Evolutionary conservation across 495 filamentous ascomycete species (phyloP), one percentile per base, ranked within the genome.

Genomic region (Cercophora newfieldiana): DNA sequence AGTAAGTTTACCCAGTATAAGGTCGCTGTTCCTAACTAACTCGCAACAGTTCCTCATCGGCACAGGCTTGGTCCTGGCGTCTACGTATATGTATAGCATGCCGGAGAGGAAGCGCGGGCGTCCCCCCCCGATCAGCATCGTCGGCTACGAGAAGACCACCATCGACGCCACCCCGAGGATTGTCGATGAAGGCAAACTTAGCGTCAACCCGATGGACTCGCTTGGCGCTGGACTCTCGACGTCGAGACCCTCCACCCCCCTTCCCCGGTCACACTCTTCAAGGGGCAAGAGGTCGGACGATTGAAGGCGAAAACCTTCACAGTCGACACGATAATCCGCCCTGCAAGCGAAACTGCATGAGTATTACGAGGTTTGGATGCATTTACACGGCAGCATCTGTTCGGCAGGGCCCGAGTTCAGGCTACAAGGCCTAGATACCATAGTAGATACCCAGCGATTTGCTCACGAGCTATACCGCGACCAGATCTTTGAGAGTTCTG

Each of bases 1-100:
- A 61, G 94, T 97, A 85, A 77, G 90, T 83, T 21, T 28, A 18
- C 31, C 29, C 0, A 19, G 18, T 3, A 47, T 0, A 18, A 22
- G 28, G 18, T 19, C 0, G 4, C 12, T 16, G 19, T 16, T 28
- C 12, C 19, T 7, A 25, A 37, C 63, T 75, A 59, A 72, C 61
- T n/a, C 21, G 19, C 18, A 68, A 5, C 70, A 97, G 94, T 97
- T 94, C 74, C 57, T 96, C 29, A 64, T 94, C 54, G 95, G 95
- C 31, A 90, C 92, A 1, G 81, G 82, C 33, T 75, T 93, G 58
- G 92, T 97, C 3, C 73, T 97, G 14, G 81, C 85, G 59, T 89
- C 94, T 25, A 96, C 92, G 3, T 96, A 91, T 63, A 85, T 97
- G 31, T 97, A 96, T 79, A 93, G 87, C 58, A 82, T 82, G 12